These are phyloP conservation scores for Fragilaria crotonensis DNA, from an alignment of 108 stramenopile genomes.

Conservation along the genomic window DNA sequence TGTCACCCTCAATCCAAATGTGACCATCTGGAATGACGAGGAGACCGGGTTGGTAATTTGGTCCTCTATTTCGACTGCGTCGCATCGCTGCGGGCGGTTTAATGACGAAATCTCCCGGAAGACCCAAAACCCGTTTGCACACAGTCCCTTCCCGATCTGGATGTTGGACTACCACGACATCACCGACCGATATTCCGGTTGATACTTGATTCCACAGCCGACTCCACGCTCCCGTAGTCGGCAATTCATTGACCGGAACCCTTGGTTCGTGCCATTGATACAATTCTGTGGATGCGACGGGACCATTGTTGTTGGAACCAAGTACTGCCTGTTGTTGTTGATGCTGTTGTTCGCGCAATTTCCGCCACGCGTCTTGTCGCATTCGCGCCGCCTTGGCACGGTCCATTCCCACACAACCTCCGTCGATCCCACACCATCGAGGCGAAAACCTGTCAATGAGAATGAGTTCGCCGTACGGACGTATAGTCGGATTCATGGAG, in stretches of 20 bases:
- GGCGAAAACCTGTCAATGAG: slow-evolving; percentile 75
- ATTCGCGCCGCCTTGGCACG: slow-evolving; percentile 14
- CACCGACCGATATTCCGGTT: slow-evolving; percentile 66
- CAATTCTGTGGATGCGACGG: background rate
- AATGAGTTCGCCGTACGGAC: slow-evolving; percentile 56
- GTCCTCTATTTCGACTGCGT: background rate
- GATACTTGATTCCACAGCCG: slow-evolving; percentile 26
- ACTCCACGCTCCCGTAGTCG: slow-evolving; percentile 17
- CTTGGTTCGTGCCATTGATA: slow-evolving; percentile 37
- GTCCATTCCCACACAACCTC: slow-evolving; percentile 27
- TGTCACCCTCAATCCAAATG: slow-evolving; percentile 94
- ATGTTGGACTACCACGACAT: slow-evolving; percentile 85
- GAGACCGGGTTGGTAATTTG: background rate
- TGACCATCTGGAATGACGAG: slow-evolving; percentile 82
- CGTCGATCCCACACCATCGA: slow-evolving; percentile 44
- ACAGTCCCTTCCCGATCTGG: slow-evolving; percentile 78
- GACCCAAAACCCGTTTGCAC: slow-evolving; percentile 89
- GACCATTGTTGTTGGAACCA: slow-evolving; percentile 2
- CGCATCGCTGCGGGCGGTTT: slow-evolving; percentile 29
- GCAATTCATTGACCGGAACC: slow-evolving; percentile 30
- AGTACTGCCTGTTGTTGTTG: background rate
- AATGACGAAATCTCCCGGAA: slow-evolving; percentile 81
- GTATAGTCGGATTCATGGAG: slow-evolving; percentile 88
- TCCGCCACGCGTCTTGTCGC: slow-evolving; percentile 17
- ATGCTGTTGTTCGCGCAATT: background rate